Evolutionary conservation across 1,139 yeast species (phyloP), one percentile per base, ranked within the genome.

Genomic region (Arxiozyma heterogenica): DNA sequence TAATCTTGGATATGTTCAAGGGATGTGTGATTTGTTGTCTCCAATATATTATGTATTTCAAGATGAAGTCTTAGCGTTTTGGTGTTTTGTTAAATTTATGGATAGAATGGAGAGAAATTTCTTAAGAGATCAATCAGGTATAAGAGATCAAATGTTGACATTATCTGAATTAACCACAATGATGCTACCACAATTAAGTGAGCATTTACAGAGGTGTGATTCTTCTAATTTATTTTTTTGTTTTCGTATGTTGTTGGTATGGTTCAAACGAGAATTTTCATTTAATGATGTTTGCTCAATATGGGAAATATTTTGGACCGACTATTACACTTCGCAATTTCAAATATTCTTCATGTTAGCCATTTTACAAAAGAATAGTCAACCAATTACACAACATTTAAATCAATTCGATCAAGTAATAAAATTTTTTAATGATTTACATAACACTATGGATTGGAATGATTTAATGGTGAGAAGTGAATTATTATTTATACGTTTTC

Each of bases 251-350:
- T 73, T 93, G 20, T 74, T 93, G 47, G 97, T 93, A 3, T 90
- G 97, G 96, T 94, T 81, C 68, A 93, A 94, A 68, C 81, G 99
- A 52, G 99, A 93, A 67, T 84, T 94, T 59, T 79, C 78, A 44
- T 89, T 94, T 80, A 80, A 81, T 53, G 90, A 88, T 57, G 88
- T 89, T 1, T 73, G 86, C 63, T 73, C 80, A 38, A 75, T 93
- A 44, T 93, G 98, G 98, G 98, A 94, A 66, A 82, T 86, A 1
- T 74, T 93, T 55, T 89, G 95, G 84, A 91, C 98, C 0, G 94
- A 93, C 70, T 84, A 73, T 65, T 82, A 86, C 64, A 80, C 91
- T 1, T 82, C 93, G 12, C 98, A 93, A 67, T 90, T 85, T 68
- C 95, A 90, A 62, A 71, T 93, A 48, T 90, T 93, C 65, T 78